Percentiles rank a stretch among this genome's conserved stretches.
Evolutionary conservation across 306 rosid species (phyloP).

Genomic region (barrel medic (Medicago truncatula)): DNA sequence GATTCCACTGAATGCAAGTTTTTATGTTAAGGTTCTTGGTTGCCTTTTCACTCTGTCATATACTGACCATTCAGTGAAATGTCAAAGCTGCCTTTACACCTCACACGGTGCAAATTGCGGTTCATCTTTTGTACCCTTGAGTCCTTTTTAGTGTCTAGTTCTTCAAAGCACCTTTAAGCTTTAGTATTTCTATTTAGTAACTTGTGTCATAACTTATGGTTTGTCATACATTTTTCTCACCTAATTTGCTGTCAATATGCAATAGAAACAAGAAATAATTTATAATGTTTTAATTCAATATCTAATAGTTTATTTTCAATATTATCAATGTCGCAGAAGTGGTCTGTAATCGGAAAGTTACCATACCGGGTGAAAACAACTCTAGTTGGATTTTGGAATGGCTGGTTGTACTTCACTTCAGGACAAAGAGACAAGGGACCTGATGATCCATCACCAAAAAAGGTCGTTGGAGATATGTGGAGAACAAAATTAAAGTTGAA

Average conservation of each 20-base stretch:
- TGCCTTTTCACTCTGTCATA: too few species aligned
- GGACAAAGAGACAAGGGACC: conserved; percentile 94
- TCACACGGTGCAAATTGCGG: too few species aligned
- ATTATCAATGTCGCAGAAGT: conserved; percentile 64
- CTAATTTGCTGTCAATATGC: neutral
- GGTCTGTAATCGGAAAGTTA: conserved; percentile 87
- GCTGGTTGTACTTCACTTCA: conserved; percentile 92
- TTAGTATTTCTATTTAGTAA: neutral
- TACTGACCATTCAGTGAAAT: too few species aligned
- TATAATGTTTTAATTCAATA: neutral
- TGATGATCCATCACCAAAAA: conserved; percentile 81
- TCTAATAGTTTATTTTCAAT: conserved; percentile 33
- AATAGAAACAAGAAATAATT: neutral
- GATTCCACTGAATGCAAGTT: too few species aligned
- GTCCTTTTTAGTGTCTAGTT: too few species aligned
- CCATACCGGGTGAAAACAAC: conserved; percentile 94
- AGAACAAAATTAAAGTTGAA: conserved; percentile 72
- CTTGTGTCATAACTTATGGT: neutral
- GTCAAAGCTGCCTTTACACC: too few species aligned
- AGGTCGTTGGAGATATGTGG: conserved; percentile 85
- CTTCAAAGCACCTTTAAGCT: neutral
- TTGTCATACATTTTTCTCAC: neutral
- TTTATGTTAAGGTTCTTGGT: too few species aligned
- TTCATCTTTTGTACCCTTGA: too few species aligned
- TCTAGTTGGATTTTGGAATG: conserved; percentile 83